These are phyloP conservation scores for Fomitopsis serialis DNA, from an alignment of 768 basidiomycete genomes.

Conservation along the genomic window DNA sequence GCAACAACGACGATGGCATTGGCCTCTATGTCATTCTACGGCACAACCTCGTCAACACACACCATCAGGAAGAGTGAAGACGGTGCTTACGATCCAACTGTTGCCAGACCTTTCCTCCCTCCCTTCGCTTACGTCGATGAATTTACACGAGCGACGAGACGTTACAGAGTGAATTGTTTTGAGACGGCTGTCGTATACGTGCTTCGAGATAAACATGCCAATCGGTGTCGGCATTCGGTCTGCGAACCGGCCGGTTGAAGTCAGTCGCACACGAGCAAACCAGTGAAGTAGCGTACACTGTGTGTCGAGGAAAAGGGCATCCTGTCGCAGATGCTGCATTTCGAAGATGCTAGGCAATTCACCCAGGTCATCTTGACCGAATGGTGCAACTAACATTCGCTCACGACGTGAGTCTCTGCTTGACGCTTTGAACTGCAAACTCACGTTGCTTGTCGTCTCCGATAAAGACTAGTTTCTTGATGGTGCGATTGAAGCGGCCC, in stretches of 20 bases:
- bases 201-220: constrained; percentile 27
- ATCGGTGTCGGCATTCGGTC: constrained; percentile 31
- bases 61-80: neutral
- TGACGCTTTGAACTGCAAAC: neutral
- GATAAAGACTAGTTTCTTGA: constrained; percentile 25
- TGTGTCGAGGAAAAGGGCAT: constrained; percentile 25
- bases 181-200: constrained; percentile 24
- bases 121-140: constrained; percentile 35
- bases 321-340: constrained; percentile 18
- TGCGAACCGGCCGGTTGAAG: constrained; percentile 10
- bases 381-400: constrained; percentile 27
- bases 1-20: constrained; percentile 21
- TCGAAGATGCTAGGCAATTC: constrained; percentile 30
- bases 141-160: constrained; percentile 20
- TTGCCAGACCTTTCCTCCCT: constrained; percentile 27
- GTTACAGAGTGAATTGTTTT: constrained; percentile 16
- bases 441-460: constrained; percentile 28
- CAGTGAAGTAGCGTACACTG: constrained; percentile 24
- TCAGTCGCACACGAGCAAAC: neutral
- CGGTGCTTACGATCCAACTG: constrained; percentile 32
- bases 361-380: constrained; percentile 24
- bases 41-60: constrained; percentile 6
- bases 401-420: neutral
- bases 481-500: constrained; percentile 6
- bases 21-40: constrained; percentile 18